Base-by-base conservation (phyloP, 768 basidiomycete species). In the Strobilomyces confusus region DNA sequence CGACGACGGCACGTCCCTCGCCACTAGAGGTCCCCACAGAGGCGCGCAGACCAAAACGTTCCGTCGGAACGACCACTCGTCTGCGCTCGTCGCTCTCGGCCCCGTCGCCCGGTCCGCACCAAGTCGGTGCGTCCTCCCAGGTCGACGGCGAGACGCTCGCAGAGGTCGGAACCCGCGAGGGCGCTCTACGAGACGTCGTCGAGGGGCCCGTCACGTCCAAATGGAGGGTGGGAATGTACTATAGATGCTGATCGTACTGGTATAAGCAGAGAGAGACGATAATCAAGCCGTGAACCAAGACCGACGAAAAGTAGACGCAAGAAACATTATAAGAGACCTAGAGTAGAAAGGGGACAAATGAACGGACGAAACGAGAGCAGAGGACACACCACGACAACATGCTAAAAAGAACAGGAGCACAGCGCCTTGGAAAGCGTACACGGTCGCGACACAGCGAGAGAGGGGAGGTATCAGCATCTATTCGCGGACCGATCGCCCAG, bases 1-100 rank as follows among this genome's bases (percentile, higher is more conserved):
- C 78, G 72, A 36, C 1, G 29, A 29, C 81, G 74, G 84, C 87
- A 89, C 82, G 66, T 62, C 61, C 84, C 87, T 88, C 71, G 84
- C 87, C 42, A 80, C 84, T 47, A 78, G 82, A 86, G 50, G 87
- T 89, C 87, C 87, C 84, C 83, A 84, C 80, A 83, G 82, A 79
- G 78, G 84, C 84, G 64, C 63, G 65, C 65, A 67, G 57, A 58
- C 47, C 29, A 29, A 29, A 51, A 29, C 38, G 26, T 69, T 45
- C 37, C n/a, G 33, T 26, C 4, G 12, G 19, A 45, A 66, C n/a
- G 70, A 72, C 80, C 76, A 77, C 75, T 82, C 75, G 73, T 73
- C 70, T 72, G 76, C 76, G 75, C 73, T 68, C 58, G 57, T 67
- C 67, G 13, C 30, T 67, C 3, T 68, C 25, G 61, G 60, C 64